Base-by-base conservation (phyloP, 169 alveolate species). In the Plasmodium blacklocki region DNA sequence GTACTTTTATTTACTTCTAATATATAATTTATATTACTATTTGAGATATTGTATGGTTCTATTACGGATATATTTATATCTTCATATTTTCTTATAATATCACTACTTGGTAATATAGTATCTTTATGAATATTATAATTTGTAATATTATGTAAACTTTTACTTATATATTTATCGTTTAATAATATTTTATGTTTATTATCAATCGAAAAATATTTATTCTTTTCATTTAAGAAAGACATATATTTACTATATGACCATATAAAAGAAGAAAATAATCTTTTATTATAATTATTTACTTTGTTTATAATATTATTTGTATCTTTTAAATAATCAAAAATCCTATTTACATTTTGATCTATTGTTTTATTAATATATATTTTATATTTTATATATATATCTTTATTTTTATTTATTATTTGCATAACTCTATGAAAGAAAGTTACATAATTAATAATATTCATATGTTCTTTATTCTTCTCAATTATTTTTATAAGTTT, bases 161-260 rank as follows among this genome's bases (percentile, higher is more conserved):
- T 29, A 14, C 5, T 62, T 62, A 7, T 14, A 62, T 3, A 19
- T 6, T 21, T 62, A 39, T 39, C 8, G 47, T 62, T 19, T 6
- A 19, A 6, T 26, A 62, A 62, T 26, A 18, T 6, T 6, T 14
- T 56, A 56, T 12, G 29, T 56, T 18, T 56, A 56, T 56, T 9
- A 12, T 18, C 19, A 39, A 59, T 19, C 2, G 9, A 39, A 39
- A 39, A 39, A 39, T 39, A 39, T 12, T 58, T 50, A 29, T 18
- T 60, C 45, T 50, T 60, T 23, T 52, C 86, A 18, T 70, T 56
- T 23, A 43, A 52, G 18, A 86, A 23, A 32, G 23, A 21, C 18
- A 43, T 49, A 73, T 86, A 86, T 66, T 86, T 86, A 43, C 92
- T 72, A 60, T 60, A 64, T 2, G 92, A 86, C 92, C 92, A 86